phyloP scores from a whole-genome alignment of 2,329 filamentous ascomycete species.

The Pseudogymnoascus sp. region DNA sequence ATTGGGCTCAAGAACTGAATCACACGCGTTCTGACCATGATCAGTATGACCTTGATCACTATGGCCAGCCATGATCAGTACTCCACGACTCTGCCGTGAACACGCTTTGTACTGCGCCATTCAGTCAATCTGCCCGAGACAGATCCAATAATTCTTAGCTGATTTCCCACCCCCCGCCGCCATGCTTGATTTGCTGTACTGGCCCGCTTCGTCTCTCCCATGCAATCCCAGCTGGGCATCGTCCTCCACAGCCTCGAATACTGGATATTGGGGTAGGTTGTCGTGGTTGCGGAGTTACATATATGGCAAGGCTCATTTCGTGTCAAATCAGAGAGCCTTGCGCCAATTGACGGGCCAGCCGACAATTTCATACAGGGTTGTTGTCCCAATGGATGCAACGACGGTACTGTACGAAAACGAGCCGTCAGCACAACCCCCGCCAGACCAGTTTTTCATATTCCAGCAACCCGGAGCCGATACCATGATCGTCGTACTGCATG shows the following conservation, averaged over 20 bases:
- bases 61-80: neutral
- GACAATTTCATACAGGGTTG: neutral
- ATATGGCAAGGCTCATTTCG: neutral
- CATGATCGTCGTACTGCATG: constrained; percentile 7
- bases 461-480: constrained; percentile 1
- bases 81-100: neutral
- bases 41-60: neutral
- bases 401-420: neutral
- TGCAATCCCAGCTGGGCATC: neutral
- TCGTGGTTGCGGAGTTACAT: neutral
- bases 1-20: neutral
- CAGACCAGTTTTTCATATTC: neutral
- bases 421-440: neutral
- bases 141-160: constrained; percentile 1
- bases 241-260: neutral
- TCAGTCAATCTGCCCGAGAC: constrained; percentile 5
- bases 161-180: neutral
- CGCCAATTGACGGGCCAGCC: neutral
- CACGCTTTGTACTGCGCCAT: neutral
- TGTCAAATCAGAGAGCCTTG: neutral
- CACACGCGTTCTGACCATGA: neutral
- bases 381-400: neutral
- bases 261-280: neutral
- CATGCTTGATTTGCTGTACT: neutral
- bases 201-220: constrained; percentile 5